Evolutionary conservation across 352 stramenopile species (phyloP), one percentile per base, ranked within the genome.

Genomic region (Phytophthora kernoviae): DNA sequence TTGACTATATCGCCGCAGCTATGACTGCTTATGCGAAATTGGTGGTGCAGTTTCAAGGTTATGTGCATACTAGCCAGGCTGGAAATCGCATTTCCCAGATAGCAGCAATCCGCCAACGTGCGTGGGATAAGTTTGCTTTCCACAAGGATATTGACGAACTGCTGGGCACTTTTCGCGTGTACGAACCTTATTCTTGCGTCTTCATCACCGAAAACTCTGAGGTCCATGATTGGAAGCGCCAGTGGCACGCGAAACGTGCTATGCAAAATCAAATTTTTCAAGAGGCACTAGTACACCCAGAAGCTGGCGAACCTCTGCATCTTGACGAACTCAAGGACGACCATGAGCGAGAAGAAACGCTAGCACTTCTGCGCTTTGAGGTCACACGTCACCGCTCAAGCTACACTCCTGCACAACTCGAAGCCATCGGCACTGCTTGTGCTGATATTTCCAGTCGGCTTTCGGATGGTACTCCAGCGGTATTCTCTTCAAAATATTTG

Each of bases 121-220:
- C 51, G 15, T 52, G 24, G n/a, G 64, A 70, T 18, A 71, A 71
- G 21, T 75, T 68, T 51, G 49, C 47, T 1, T 68, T 75, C 40
- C 66, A 75, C n/a, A 69, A 75, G 45, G 61, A 65, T 4, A 51
- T 75, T n/a, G 66, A 75, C n/a, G 42, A 58, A 2, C 34, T 75
- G 5, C 42, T 65, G 7, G 42, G 53, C 21, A 44, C 6, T 36
- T 32, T 75, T 51, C 54, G 30, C 9, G 27, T 37, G 4, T 22
- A 36, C 34, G 36, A 56, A 30, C 48, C 33, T 15, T 30, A 30
- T 61, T n/a, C 22, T 20, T 1, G 20, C 12, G 10, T 32, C 18
- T n/a, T 33, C 48, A n/a, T 43, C 14, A 22, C 37, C 14, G 44
- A 61, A 30, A 65, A 43, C 9, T 9, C 22, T 0, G 34, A 52